Evolutionary conservation across 345 rosid genomes (phyloP), one percentile per base, ranked within the genome.

Genomic region (Hibiscus trionum): DNA sequence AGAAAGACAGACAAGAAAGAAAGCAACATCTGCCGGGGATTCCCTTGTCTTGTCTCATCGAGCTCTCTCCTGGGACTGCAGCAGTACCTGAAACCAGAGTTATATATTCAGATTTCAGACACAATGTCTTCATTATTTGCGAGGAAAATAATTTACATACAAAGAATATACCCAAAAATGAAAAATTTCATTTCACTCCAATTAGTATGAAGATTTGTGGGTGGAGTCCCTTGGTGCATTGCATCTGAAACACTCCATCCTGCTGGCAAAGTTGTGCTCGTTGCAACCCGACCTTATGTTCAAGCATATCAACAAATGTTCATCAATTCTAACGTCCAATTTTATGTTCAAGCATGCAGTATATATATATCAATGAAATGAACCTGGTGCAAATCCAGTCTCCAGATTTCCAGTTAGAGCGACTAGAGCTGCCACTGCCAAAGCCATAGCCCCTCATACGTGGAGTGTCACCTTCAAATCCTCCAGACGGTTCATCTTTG

Each of bases 221-320:
- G 75, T 62, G 61, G 77, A 69, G 44, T 91, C 97, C 76, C 91
- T 86, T 17, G 96, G 97, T 1, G 97, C 95, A 79, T 85, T 90
- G 91, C 98, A 94, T 75, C 88, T 82, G 81, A 90, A 94, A 68
- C 98, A 91, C 77, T 94, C 95, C 72, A 74, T 91, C 75, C 98
- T 83, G 80, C 91, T 94, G 10, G 98, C 98, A 39, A 91, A 94
- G 83, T 94, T 94, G 74, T 94, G 98, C 77, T 87, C 93, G 24
- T 91, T 88, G 82, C 97, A 94, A 5, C 93, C 97, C 63, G 82
- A 16, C 86, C 98, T 91, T 21, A 11, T 16, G 56, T 50, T 50
- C 56, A 50, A 16, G n/a, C 69, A 42, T 42, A 21, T 42, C 17
- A 42, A 9, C 7, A 66, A 12, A 35, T 46, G 21, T 66, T 66